A percentile compares a stretch with the other conserved stretches of the same genome.
These are phyloP conservation scores for Colletotrichum camelliae DNA, from an alignment of 2,329 filamentous ascomycete species.

Conservation along the genomic window DNA sequence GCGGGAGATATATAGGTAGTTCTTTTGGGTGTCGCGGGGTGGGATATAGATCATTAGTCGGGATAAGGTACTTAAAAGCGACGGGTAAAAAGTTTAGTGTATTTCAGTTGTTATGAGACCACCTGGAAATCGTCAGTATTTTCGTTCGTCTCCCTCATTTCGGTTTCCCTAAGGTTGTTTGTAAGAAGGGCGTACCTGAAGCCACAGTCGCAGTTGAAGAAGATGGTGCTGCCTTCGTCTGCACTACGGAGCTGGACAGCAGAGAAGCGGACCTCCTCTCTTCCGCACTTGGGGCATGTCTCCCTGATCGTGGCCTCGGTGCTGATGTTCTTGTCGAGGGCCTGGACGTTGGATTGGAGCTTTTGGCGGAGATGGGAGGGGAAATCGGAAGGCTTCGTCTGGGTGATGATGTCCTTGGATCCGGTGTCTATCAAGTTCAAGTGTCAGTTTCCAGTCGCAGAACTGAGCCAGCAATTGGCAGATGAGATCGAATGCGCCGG, in stretches of 20 bases:
- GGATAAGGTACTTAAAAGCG: conserved; percentile 19
- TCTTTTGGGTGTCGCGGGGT: conserved; percentile 3
- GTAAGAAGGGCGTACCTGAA: conserved; percentile 66
- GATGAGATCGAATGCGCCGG: background rate
- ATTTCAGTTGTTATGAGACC: conserved; percentile 66
- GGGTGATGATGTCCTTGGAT: conserved; percentile 77
- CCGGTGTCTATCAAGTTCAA: conserved; percentile 63
- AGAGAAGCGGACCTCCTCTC: conserved; percentile 83
- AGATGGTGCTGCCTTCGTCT: conserved; percentile 93
- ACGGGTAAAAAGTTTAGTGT: conserved; percentile 18
- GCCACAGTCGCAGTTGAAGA: conserved; percentile 88
- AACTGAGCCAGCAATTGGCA: background rate
- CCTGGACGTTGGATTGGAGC: conserved; percentile 81
- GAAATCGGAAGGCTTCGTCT: conserved; percentile 89
- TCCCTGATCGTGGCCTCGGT: conserved; percentile 72
- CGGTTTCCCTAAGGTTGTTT: background rate
- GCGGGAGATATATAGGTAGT: conserved; percentile 8
- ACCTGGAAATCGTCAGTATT: conserved; percentile 39
- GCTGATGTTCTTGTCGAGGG: conserved; percentile 76
- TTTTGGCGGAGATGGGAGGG: conserved; percentile 89
- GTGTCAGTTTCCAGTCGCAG: background rate
- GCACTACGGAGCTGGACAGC: conserved; percentile 88
- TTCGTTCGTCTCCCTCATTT: background rate
- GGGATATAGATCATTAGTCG: conserved; percentile 20
- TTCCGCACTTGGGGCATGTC: conserved; percentile 81